Conservation (phyloP, 768 basidiomycete species). For the Naematelia encephala region DNA sequence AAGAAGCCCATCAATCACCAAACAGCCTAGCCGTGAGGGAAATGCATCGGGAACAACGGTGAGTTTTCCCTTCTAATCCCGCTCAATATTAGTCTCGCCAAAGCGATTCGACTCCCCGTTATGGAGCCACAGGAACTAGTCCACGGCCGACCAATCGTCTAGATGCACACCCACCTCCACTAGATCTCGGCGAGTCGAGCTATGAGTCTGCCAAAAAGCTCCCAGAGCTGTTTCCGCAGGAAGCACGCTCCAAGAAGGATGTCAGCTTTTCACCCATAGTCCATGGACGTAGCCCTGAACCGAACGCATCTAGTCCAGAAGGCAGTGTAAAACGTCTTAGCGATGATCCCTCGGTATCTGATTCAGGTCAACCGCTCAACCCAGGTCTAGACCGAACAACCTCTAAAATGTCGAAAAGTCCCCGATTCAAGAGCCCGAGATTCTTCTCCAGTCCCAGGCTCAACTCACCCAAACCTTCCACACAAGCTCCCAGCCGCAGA, state of each 20-base stretch:
- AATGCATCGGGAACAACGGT: background rate
- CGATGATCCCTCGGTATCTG: background rate
- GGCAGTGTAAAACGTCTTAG: background rate
- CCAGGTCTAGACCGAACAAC: conserved; percentile 3
- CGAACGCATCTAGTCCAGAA: background rate
- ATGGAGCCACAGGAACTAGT: conserved; percentile 20
- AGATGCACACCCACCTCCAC: conserved; percentile 21
- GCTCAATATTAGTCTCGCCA: background rate
- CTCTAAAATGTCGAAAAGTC: background rate
- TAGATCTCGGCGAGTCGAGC: conserved; percentile 30
- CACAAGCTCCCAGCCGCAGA: conserved; percentile 1
- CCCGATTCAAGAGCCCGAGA: conserved; percentile 14
- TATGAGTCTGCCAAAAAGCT: background rate
- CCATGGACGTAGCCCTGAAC: background rate
- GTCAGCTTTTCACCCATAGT: background rate
- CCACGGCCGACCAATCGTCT: conserved; percentile 11
- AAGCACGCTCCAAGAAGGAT: background rate
- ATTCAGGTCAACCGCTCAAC: background rate
- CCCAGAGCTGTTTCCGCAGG: conserved; percentile 8
- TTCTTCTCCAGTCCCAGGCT: conserved; percentile 11
- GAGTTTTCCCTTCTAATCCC: background rate
- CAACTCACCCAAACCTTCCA: background rate
- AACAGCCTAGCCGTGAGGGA: background rate
- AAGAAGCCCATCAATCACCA: background rate
- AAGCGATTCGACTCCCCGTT: conserved; percentile 9